Evolutionary conservation across 1,284 basidiomycete species (phyloP).

Genomic region (Fomitopsis schrenkii): DNA sequence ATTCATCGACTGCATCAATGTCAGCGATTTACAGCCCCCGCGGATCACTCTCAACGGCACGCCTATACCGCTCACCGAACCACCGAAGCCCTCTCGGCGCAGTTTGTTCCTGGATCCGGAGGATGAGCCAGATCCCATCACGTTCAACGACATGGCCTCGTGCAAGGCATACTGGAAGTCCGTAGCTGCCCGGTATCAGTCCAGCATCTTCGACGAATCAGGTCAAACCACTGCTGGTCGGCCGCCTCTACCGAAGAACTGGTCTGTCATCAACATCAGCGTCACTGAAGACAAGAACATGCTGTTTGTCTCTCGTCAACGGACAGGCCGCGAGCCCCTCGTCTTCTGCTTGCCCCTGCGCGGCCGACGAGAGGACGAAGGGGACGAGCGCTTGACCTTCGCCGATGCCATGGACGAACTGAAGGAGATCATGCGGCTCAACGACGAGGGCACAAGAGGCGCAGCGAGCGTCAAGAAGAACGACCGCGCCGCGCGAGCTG

Average conservation of each 20-base stretch:
- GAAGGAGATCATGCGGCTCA: conserved; percentile 71
- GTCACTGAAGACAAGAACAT: conserved; percentile 81
- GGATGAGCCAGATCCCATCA: conserved; percentile 27
- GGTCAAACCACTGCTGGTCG: conserved; percentile 34
- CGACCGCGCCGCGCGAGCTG: conserved; percentile 58
- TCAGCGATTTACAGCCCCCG: conserved; percentile 72
- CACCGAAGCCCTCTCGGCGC: conserved; percentile 11
- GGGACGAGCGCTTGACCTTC: conserved; percentile 76
- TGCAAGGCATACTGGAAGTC: conserved; percentile 59
- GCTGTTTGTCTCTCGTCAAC: conserved; percentile 82
- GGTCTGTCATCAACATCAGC: conserved; percentile 85
- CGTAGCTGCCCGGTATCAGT: conserved; percentile 50
- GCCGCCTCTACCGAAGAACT: conserved; percentile 63
- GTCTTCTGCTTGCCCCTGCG: conserved; percentile 89
- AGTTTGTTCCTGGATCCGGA: conserved; percentile 26
- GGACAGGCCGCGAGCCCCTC: conserved; percentile 58
- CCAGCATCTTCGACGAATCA: conserved; percentile 37
- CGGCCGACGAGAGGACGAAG: conserved; percentile 72
- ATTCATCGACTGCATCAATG: conserved; percentile 36
- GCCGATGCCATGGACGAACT: conserved; percentile 75
- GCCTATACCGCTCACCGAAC: conserved; percentile 23
- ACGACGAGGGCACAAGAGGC: conserved; percentile 72
- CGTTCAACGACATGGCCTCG: conserved; percentile 29
- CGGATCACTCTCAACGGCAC: conserved; percentile 40
- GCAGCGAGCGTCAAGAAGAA: conserved; percentile 69